A percentile compares a stretch with the other conserved stretches of the same genome.
Evolutionary conservation across 140 eudicot genomes (phyloP).

Genomic region (Bidens hawaiensis): DNA sequence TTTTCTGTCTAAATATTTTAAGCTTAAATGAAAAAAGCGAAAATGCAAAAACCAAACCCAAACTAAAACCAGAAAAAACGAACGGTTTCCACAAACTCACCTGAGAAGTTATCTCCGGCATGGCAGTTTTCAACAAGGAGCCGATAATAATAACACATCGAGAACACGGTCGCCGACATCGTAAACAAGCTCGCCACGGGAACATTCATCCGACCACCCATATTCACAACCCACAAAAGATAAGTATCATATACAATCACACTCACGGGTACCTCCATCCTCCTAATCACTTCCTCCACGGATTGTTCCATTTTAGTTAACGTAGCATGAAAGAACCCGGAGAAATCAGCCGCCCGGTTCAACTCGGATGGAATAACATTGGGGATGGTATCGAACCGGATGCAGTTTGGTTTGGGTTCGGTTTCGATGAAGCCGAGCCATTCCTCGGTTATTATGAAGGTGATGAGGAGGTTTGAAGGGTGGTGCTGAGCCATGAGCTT

Average conservation of each 20-base stretch:
- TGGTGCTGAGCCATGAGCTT: conserved; percentile 29
- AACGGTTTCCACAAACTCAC: conserved; percentile 5
- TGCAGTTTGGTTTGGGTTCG: conserved; percentile 28
- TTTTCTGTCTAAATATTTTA: no score
- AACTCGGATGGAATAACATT: conserved; percentile 65
- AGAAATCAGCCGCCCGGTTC: conserved; percentile 39
- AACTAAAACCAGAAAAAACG: no score
- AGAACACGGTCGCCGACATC: conserved; percentile 51
- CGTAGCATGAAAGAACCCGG: conserved; percentile 37
- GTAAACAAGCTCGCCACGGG: conserved; percentile 66
- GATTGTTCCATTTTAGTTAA: conserved; percentile 46
- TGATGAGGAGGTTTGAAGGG: conserved; percentile 26
- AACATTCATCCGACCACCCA: conserved; percentile 55
- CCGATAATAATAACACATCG: conserved; percentile 28
- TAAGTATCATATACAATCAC: conserved; percentile 41
- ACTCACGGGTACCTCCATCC: conserved; percentile 27
- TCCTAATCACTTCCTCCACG: conserved; percentile 39
- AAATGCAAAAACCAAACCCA: no score
- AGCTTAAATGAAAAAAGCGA: no score
- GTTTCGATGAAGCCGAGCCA: conserved; percentile 49
- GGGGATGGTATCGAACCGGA: conserved; percentile 44
- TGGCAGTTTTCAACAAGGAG: conserved; percentile 45
- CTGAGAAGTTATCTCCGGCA: conserved; percentile 27
- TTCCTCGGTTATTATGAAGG: conserved; percentile 60
- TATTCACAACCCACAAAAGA: conserved; percentile 37